Conservation (phyloP, 2,329 filamentous ascomycete genomes). For the Mycosphaerella sp. region DNA sequence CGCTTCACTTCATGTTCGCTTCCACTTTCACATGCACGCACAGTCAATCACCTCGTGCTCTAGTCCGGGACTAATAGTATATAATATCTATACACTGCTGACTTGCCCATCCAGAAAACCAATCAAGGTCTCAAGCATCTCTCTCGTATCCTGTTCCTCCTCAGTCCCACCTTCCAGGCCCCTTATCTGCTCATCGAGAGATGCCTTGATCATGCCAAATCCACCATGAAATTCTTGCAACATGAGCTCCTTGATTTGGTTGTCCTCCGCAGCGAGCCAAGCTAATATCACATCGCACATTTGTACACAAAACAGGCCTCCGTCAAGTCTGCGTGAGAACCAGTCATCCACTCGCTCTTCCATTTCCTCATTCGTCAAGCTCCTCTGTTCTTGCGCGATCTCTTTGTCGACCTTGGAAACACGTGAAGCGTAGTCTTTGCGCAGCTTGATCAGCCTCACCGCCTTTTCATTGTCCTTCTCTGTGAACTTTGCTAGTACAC, state of each 20-base stretch:
- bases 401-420: constrained; percentile 58
- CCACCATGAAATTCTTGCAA: constrained; percentile 60
- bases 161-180: constrained; percentile 51
- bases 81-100: too few relatives aligned
- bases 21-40: background rate
- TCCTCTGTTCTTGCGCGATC: constrained; percentile 54
- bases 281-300: constrained; percentile 77
- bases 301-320: constrained; percentile 77
- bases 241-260: constrained; percentile 63
- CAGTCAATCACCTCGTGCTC: too few relatives aligned
- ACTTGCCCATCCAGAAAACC: constrained; percentile 2
- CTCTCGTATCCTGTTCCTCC: constrained; percentile 48
- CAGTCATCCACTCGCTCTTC: constrained; percentile 63
- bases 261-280: constrained; percentile 88
- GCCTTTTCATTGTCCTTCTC: constrained; percentile 92
- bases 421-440: constrained; percentile 62
- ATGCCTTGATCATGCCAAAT: constrained; percentile 56
- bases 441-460: constrained; percentile 61
- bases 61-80: too few relatives aligned
- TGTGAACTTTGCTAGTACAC: constrained; percentile 86
- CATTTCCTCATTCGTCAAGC: constrained; percentile 52
- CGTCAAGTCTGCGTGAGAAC: constrained; percentile 70
- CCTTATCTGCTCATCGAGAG: constrained; percentile 63
- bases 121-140: constrained; percentile 60
- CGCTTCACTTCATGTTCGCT: background rate